Base-by-base conservation (phyloP, 805 yeast genomes). In the Candida ovalis region DNA sequence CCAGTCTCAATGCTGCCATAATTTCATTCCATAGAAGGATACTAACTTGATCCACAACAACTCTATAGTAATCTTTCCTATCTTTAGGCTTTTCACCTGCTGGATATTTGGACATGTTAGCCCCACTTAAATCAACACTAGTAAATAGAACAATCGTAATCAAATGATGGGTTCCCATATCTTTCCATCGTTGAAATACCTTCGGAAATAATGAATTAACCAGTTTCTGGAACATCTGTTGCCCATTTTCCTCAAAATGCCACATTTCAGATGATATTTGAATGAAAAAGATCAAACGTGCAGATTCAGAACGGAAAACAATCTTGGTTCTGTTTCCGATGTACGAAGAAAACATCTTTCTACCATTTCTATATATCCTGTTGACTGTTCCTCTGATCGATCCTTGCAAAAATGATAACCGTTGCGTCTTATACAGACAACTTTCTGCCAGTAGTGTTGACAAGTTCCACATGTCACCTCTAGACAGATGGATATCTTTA, bases 231-330 rank as follows among this genome's bases (percentile, higher is more conserved):
- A 92, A 92, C 79, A 89, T 80, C 46, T 91, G 86, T 61, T 92
- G 97, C 1, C 99, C 99, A 55, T 86, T 86, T 60, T 91, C 97
- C 66, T 94, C 98, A 66, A 94, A 94, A 64, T 90, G 89, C 95
- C 97, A 94, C 97, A 94, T 94, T 60, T 94, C 99, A 36, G 86
- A 78, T 1, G 97, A 87, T 52, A 91, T 81, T 62, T 94, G 99
- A 44, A 94, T 82, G 52, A 94, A 73, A 43, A 91, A 86, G 15
- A 88, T 78, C 48, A 92, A 70, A 48, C 86, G 80, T 1, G 97
- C 95, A 37, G 96, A 84, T 59, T 92, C 97, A 1, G 97, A 89
- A 42, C 99, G 76, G 63, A 87, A 92, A 0, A 90, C 88, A 25
- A 94, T 70, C 55, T 84, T 85, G 3, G 99, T 91, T 24, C 80